phyloP scores from a whole-genome alignment of 371 early-diverging fungal genomes.

The Mortierella sp. region DNA sequence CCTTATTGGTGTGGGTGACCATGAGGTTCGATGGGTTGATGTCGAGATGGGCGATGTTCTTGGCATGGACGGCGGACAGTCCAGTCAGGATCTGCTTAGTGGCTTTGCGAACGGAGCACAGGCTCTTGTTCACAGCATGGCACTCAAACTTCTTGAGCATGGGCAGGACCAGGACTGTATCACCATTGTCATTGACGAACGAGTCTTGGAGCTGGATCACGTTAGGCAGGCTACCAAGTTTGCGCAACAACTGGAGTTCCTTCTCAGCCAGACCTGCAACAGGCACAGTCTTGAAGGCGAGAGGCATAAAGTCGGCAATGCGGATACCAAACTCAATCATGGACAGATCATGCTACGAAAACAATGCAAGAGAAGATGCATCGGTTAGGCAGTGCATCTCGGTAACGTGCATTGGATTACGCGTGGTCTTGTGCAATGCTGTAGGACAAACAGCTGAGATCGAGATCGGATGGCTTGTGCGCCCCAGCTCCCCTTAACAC shows the following conservation, averaged over 20 bases:
- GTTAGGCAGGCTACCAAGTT: constrained; percentile 57
- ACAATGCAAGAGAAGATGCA: background rate
- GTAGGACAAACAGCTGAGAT: background rate
- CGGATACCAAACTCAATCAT: constrained; percentile 69
- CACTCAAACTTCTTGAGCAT: constrained; percentile 56
- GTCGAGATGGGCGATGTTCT: constrained; percentile 73
- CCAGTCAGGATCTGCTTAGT: constrained; percentile 60
- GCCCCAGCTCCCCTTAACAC: constrained; percentile 2
- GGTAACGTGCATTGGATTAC: too few relatives aligned
- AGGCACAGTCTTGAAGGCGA: constrained; percentile 71
- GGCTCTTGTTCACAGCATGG: constrained; percentile 41
- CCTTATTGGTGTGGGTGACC: constrained; percentile 62
- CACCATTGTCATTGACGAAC: constrained; percentile 61
- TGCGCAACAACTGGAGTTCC: constrained; percentile 61
- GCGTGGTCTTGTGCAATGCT: too few relatives aligned
- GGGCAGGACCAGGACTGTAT: constrained; percentile 68
- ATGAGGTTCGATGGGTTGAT: constrained; percentile 72
- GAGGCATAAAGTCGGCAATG: constrained; percentile 61
- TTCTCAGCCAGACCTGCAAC: constrained; percentile 60
- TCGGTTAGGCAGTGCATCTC: background rate
- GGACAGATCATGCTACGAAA: constrained; percentile 41
- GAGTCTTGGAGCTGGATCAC: constrained; percentile 65
- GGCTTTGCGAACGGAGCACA: constrained; percentile 45
- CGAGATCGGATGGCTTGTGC: constrained; percentile 29
- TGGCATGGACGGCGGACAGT: constrained; percentile 59